Evolutionary conservation across 2,329 filamentous ascomycete species (phyloP), one percentile per base, ranked within the genome.

Genomic region (Fusarium irregulare): DNA sequence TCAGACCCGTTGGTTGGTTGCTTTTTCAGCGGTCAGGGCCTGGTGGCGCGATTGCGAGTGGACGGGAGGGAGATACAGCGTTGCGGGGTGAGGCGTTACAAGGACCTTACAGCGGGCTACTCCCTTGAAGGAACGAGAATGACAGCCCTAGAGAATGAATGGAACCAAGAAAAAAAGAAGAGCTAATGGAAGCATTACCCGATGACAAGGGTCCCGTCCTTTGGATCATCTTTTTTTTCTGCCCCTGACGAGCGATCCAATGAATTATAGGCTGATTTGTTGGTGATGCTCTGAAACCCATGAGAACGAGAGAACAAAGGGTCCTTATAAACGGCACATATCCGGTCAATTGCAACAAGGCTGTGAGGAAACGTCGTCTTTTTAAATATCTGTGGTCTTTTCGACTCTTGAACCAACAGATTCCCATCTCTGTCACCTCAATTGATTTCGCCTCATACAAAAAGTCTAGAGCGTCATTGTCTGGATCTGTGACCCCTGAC

Each of bases 381-480:
- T 54, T 53, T 40, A 64, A 40, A 20, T 53, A 58, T 44, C 44
- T 57, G 47, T 47, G 27, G 28, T 53, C 40, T 44, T 66, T 25
- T 53, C 28, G 28, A 47, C 34, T 40, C 40, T 68, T 56, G 44
- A 65, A 53, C 48, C 21, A 30, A 28, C 28, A 20, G 16, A 50
- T 47, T 46, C 28, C 47, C 56, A 51, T 34, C 47, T 40, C 42
- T 42, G 44, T 70, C 62, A 51, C 45, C 25, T 53, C 14, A 20
- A 47, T 45, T 20, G 16, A 34, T 27, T 42, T 45, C 23, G n/a
- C 41, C 37, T 42, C 27, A 25, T 46, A 18, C 34, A 10, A 42
- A 66, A 60, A 61, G 32, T 70, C 69, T 46, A 66, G 56, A 69
- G 64, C 64, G 64, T 70, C 67, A 71, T 66, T 62, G 37, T 67